Conservation (phyloP, 495 filamentous ascomycete species). For the Eremomyces bilateralis region DNA sequence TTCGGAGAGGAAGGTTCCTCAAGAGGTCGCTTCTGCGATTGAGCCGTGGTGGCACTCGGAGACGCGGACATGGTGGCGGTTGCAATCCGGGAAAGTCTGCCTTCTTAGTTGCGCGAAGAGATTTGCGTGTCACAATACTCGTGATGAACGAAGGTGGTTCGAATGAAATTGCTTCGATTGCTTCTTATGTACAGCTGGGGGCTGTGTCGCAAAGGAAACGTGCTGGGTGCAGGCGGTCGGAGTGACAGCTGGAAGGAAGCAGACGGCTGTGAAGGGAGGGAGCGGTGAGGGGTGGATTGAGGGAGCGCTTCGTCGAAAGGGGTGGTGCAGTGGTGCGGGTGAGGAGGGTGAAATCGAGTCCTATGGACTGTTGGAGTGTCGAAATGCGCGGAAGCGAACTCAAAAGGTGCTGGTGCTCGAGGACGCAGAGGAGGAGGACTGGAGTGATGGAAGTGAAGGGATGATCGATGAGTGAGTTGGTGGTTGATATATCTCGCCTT, state of each 20-base stretch:
- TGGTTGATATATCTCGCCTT: no score
- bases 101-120: background rate
- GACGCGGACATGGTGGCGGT: constrained; percentile 37
- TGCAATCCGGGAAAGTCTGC: constrained; percentile 9
- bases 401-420: background rate
- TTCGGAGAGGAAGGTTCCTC: constrained; percentile 93
- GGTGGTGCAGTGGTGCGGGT: constrained; percentile 6
- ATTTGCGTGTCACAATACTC: background rate
- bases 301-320: no score
- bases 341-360: background rate
- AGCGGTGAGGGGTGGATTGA: constrained; percentile 5
- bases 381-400: constrained; percentile 2
- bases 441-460: background rate
- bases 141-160: background rate
- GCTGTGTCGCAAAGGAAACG: constrained; percentile 5
- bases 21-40: constrained; percentile 74
- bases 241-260: constrained; percentile 3
- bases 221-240: constrained; percentile 3
- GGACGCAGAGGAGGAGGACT: no score
- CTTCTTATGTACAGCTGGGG: constrained; percentile 5
- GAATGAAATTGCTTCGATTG: background rate
- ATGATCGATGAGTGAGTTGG: no score
- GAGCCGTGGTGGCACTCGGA: constrained; percentile 31
- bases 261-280: constrained; percentile 2
- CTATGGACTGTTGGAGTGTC: no score